Conservation (phyloP, 768 basidiomycete genomes). For the Termitomyces sp. region DNA sequence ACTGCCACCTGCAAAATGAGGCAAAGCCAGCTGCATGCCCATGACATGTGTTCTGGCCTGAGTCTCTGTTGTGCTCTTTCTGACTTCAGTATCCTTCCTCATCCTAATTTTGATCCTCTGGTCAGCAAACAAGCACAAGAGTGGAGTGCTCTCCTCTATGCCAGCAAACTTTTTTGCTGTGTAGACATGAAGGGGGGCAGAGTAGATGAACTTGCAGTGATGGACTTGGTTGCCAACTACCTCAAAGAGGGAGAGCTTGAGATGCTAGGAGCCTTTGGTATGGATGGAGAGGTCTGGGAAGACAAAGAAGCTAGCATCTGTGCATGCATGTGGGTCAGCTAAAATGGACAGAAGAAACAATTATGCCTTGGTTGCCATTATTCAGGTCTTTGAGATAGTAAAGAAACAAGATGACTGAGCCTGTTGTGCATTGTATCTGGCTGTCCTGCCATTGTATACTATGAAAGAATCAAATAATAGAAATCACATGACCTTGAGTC, state of each 20-base stretch:
- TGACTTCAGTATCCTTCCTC: conserved; percentile 82
- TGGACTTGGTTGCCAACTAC: conserved; percentile 85
- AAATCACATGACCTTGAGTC: conserved; percentile 77
- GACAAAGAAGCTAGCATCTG: conserved; percentile 90
- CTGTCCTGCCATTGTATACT: conserved; percentile 52
- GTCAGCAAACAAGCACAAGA: conserved; percentile 86
- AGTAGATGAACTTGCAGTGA: conserved; percentile 88
- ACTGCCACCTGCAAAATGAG: conserved; percentile 13
- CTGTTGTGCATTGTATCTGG: conserved; percentile 89
- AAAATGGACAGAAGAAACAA: too few species aligned
- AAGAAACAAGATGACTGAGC: conserved; percentile 82
- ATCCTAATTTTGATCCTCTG: conserved; percentile 96
- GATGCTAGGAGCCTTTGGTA: conserved; percentile 85
- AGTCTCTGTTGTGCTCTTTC: conserved; percentile 58
- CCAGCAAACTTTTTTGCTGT: conserved; percentile 96
- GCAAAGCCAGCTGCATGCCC: too few species aligned
- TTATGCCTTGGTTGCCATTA: conserved; percentile 40
- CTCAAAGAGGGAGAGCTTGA: conserved; percentile 74
- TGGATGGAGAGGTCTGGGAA: conserved; percentile 92
- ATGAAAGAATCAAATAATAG: too few species aligned
- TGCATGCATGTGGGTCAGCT: too few species aligned
- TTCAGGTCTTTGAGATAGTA: conserved; percentile 83
- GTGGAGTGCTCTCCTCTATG: conserved; percentile 89
- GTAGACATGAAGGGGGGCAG: conserved; percentile 88
- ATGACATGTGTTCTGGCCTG: too few species aligned